phyloP scores from a whole-genome alignment of 2,329 filamentous ascomycete species.

The Neurospora sp. region DNA sequence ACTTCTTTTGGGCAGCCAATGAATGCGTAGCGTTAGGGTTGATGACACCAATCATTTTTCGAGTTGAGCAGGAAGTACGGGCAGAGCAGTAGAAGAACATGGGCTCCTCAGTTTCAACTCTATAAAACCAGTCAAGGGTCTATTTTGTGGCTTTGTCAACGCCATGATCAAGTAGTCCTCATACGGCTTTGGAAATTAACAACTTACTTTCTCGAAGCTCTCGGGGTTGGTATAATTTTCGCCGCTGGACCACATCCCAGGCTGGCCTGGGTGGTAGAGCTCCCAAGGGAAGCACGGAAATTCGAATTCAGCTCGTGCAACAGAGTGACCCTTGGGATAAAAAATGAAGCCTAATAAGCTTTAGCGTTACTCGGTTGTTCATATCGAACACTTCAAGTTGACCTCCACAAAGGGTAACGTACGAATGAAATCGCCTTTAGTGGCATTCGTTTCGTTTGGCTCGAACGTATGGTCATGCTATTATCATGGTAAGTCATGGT shows the following conservation, averaged over 20 bases:
- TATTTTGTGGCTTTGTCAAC: conserved; percentile 7
- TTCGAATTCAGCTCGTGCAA: not conserved
- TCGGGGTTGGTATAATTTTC: not conserved
- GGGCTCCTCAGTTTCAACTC: conserved; percentile 18
- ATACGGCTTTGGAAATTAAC: not conserved
- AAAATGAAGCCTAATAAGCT: not conserved
- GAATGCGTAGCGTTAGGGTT: conserved; percentile 51
- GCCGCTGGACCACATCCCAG: not conserved
- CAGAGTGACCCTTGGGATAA: not conserved
- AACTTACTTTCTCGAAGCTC: not conserved
- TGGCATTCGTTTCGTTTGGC: not conserved
- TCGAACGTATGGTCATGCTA: not conserved
- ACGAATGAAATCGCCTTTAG: not conserved
- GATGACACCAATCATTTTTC: conserved; percentile 68
- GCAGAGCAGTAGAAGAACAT: conserved; percentile 65
- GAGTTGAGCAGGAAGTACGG: conserved; percentile 50
- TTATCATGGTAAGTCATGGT: conserved; percentile 2
- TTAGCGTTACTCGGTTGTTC: not conserved
- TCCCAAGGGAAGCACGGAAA: not conserved
- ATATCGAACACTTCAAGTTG: not conserved
- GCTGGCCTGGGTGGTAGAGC: not conserved
- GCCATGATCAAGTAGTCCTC: not conserved
- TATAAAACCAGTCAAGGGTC: too few relatives aligned
- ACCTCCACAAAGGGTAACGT: not conserved
- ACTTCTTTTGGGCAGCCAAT: conserved; percentile 36